Evolutionary conservation across 1,139 yeast species (phyloP), one percentile per base, ranked within the genome.

Genomic region (Lizanozyma gosingica): DNA sequence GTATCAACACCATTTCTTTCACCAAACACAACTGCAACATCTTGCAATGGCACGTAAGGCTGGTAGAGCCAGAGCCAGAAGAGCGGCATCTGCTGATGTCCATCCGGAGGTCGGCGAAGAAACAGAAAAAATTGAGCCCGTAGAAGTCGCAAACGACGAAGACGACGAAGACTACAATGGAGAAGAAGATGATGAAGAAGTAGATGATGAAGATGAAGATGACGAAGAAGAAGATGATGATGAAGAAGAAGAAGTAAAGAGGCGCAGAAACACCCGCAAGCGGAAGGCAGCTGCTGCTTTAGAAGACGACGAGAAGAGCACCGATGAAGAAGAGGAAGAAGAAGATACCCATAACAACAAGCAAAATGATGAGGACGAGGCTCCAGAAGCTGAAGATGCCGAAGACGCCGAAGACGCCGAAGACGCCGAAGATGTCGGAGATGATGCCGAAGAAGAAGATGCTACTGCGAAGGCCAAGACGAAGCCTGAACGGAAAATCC

Each of bases 401-500:
- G 46, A 37, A 40, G 49, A 18, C 39, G 47, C 33, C 38, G 46
- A 17, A 41, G 43, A 34, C 36, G 43, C 29, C 41, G 48, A 43
- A 40, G 52, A 40, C 39, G 55, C 45, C 36, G 51, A 42, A 18
- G 52, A 41, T 33, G 51, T 44, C 14, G 47, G 45, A 15, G 55
- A 44, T 14, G 49, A 44, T 18, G 54, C 47, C 15, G 56, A 48
- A 15, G 56, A 43, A 14, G 52, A 41, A 16, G 46, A 41, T 3
- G 53, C 43, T 17, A 34, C 34, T 18, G 40, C 42, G 39, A 36
- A 18, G 36, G 17, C 38, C 35, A 29, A 35, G 15, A 3, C 33
- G 32, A 17, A 37, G 39, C 3, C 45, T 49, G 43, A 55, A 67
- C 35, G 66, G 68, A 11, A 50, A 65, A 40, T 65, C 66, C 6